Base-by-base conservation (phyloP, 2,329 filamentous ascomycete species). In the Cryphonectria nitschkei region DNA sequence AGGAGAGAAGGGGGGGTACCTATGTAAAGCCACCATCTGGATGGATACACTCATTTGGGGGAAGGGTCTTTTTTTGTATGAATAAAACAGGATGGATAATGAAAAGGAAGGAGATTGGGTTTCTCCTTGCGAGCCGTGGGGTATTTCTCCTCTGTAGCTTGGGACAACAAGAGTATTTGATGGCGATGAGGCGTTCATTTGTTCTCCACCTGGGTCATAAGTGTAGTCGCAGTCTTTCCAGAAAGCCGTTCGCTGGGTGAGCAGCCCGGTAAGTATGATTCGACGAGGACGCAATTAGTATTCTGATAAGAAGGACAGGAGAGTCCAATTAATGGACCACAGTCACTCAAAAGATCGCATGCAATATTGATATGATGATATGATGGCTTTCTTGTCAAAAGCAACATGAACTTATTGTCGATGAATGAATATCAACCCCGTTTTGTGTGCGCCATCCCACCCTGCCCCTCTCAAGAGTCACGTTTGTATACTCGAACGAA, bases 171-270 rank as follows among this genome's bases (percentile, higher is more conserved):
- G 41, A 43, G 41, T 2, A 16, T 16, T 16, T 43, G 13, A 43
- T 43, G 41, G 13, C 13, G 16, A 16, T 8, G 6, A 22, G 46
- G 46, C 22, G 46, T 9, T n/a, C 46, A 50, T 50, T 9, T 50
- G 19, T 7, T 50, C 9, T 43, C 41, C 41, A 13, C 41, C 16
- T 43, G 16, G 22, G 46, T 26, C 46, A 50, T 50, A 26, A 1
- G 6, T 29, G 52, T 56, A 16, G 11, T 56, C 52, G 9, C 13
- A 14, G 52, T 56, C 52, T 7, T 16, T 29, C 52, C 11, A 29
- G 52, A 56, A 56, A 56, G 26, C 52, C 52, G 16, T 56, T 56
- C 14, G 52, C 52, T 56, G 52, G 52, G 52, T 56, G 52, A 56
- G n/a, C 52, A 56, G n/a, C 52, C 52, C 26, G 52, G 52, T 56